phyloP scores from a whole-genome alignment of 2,329 filamentous ascomycete genomes.

The Fusarium guadeloupense region DNA sequence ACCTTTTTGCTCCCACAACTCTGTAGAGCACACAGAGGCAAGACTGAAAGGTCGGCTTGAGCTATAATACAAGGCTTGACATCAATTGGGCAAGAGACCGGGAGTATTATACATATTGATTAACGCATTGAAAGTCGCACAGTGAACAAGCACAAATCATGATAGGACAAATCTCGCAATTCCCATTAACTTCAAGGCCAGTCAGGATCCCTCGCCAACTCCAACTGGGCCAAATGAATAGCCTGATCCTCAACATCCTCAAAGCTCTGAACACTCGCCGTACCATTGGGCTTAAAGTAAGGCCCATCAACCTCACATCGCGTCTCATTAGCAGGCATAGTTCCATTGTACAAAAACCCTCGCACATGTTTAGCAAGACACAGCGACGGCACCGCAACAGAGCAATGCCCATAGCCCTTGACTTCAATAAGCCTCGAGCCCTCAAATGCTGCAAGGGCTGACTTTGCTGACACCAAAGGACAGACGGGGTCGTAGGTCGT shows the following conservation, averaged over 20 bases:
- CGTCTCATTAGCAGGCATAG: conserved; percentile 48
- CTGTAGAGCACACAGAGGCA: too few relatives aligned
- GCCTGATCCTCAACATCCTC: conserved; percentile 24
- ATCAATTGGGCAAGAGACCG: too few relatives aligned
- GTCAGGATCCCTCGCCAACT: conserved; percentile 20
- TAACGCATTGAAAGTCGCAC: not conserved
- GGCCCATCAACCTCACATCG: conserved; percentile 51
- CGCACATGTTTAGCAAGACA: conserved; percentile 51
- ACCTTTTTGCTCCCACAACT: too few relatives aligned
- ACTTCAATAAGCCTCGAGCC: conserved; percentile 53
- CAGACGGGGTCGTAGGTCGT: conserved; percentile 61
- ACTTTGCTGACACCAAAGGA: conserved; percentile 51
- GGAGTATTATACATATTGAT: too few relatives aligned
- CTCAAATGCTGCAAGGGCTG: conserved; percentile 48
- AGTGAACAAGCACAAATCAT: not conserved
- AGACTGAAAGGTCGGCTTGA: too few relatives aligned
- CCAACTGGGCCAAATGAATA: conserved; percentile 32
- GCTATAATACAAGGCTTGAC: too few relatives aligned
- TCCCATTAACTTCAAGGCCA: conserved; percentile 18
- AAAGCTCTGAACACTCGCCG: not conserved
- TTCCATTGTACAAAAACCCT: conserved; percentile 51
- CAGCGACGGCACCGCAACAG: conserved; percentile 49
- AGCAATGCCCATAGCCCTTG: conserved; percentile 55
- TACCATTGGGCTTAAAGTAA: conserved; percentile 46
- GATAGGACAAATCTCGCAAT: not conserved